Percentiles rank a stretch among this genome's conserved stretches.
These are phyloP conservation scores for Auricularia cornea DNA, from an alignment of 768 basidiomycete genomes.

Conservation along the genomic window DNA sequence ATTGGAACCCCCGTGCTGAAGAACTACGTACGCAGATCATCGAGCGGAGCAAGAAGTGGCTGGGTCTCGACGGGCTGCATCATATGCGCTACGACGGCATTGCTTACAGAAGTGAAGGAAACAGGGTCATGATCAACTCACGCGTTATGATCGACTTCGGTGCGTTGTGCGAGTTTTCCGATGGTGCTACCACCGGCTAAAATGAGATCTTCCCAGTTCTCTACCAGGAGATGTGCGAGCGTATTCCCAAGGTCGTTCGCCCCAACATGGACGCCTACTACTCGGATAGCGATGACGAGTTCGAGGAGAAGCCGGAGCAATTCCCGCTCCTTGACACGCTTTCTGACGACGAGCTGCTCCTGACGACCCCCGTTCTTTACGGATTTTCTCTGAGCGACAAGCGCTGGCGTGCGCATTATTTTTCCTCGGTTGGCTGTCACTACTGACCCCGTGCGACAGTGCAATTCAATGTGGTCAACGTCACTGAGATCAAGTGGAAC, in stretches of 20 bases:
- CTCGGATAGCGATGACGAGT: neutral
- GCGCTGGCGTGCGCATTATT: slow-evolving; percentile 39
- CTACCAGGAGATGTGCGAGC: neutral
- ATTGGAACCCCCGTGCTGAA: neutral
- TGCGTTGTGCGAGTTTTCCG: too few species aligned
- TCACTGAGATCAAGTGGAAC: slow-evolving; percentile 7
- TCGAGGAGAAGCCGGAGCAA: neutral
- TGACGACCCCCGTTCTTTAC: slow-evolving; percentile 49
- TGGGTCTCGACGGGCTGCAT: slow-evolving; percentile 1
- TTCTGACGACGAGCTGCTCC: slow-evolving; percentile 43
- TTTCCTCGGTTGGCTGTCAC: slow-evolving; percentile 2
- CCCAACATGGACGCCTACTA: neutral
- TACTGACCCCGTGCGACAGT: neutral
- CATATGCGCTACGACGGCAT: slow-evolving; percentile 10
- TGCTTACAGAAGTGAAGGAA: neutral
- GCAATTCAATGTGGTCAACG: slow-evolving; percentile 5
- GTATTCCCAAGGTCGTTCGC: neutral
- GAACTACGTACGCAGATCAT: neutral
- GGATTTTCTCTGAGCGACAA: slow-evolving; percentile 58
- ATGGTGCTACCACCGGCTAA: neutral
- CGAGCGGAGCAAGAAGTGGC: neutral
- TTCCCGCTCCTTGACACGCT: slow-evolving; percentile 14
- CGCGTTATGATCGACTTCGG: neutral
- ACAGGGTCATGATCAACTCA: neutral
- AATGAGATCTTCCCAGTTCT: neutral